Conservation (phyloP, 371 early-diverging fungal species). For the Lichtheimia corymbifera region DNA sequence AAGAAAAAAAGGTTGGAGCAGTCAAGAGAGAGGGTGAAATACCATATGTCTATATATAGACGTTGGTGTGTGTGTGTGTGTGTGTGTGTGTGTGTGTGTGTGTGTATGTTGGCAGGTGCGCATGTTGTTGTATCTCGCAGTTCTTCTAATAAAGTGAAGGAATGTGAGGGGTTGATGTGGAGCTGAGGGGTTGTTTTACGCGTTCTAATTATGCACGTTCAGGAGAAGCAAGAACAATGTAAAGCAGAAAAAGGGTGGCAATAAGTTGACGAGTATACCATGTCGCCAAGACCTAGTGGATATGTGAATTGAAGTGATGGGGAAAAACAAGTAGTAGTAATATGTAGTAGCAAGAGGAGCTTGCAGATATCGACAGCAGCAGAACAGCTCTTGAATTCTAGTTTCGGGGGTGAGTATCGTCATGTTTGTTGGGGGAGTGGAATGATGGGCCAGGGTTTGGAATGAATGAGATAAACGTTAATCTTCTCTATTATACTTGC, state of each 20-base stretch:
- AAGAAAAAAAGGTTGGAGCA: not conserved
- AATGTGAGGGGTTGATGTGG: not conserved
- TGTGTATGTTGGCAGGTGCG: not conserved
- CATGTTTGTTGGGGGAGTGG: too few species aligned
- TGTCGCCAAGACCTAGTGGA: too few species aligned
- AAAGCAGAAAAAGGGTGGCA: too few species aligned
- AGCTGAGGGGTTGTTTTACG: not conserved
- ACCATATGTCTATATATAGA: slow-evolving; percentile 3
- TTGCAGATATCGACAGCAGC: not conserved
- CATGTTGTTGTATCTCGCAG: not conserved
- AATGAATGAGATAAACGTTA: too few species aligned
- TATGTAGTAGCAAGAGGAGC: not conserved
- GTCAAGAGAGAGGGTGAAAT: not conserved
- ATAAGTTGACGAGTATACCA: too few species aligned
- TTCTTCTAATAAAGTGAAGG: not conserved
- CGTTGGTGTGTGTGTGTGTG: not conserved
- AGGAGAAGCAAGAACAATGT: not conserved
- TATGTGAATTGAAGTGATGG: not conserved
- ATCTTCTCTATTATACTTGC: too few species aligned
- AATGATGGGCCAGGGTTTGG: too few species aligned
- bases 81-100: too few species aligned
- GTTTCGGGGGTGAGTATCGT: too few species aligned
- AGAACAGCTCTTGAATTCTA: not conserved
- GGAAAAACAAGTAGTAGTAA: not conserved
- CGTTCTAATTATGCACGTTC: slow-evolving; percentile 2